phyloP scores from a whole-genome alignment of 768 basidiomycete genomes.

The Galerina sulciceps region DNA sequence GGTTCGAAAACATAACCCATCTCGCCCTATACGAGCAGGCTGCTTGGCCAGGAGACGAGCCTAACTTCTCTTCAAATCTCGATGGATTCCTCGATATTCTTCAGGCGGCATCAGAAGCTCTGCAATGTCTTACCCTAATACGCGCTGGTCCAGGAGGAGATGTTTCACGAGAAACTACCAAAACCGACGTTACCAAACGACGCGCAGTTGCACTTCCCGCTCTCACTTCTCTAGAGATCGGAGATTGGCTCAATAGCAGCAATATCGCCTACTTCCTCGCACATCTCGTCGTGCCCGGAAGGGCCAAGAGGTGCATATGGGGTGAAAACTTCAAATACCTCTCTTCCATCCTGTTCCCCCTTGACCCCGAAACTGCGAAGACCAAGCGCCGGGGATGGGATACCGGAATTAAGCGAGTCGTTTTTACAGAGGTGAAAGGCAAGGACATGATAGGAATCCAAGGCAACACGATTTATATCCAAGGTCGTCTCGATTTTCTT shows the following conservation, averaged over 20 bases:
- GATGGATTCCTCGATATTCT: background rate
- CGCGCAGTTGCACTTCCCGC: background rate
- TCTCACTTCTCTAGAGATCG: background rate
- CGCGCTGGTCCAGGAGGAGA: background rate
- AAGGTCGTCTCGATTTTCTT: background rate
- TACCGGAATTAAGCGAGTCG: background rate
- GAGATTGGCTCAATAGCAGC: background rate
- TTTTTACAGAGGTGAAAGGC: background rate
- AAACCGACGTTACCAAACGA: background rate
- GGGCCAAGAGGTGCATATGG: constrained; percentile 1
- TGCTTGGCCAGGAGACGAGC: background rate
- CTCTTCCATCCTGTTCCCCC: background rate
- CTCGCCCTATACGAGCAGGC: constrained; percentile 1
- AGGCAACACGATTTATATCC: background rate
- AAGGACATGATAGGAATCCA: background rate
- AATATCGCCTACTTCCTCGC: constrained; percentile 4
- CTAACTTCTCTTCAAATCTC: background rate
- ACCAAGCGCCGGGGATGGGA: background rate
- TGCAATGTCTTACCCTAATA: background rate
- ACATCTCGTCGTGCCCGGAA: background rate
- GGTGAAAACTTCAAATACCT: background rate
- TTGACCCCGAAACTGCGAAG: background rate
- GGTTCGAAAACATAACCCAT: background rate
- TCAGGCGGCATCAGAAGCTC: background rate
- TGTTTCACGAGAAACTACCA: no score